Percentiles rank a stretch among this genome's conserved stretches.
Conservation (phyloP, 768 basidiomycete genomes). For the Hericium erinaceus region DNA sequence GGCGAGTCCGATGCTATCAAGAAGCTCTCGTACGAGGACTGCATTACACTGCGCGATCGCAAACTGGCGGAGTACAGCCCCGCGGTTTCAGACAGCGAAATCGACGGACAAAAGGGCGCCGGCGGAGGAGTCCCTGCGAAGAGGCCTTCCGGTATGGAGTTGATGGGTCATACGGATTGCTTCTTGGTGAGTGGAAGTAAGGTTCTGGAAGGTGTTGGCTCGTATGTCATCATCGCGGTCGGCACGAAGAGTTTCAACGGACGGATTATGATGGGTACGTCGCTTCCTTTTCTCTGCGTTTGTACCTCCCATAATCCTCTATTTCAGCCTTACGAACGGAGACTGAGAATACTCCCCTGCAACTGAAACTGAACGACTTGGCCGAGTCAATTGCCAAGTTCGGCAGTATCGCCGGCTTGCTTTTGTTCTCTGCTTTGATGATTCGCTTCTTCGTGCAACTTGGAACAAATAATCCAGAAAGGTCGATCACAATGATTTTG, state of each 20-base stretch:
- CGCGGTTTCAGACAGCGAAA: background rate
- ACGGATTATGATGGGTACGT: conserved; percentile 92
- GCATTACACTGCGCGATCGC: conserved; percentile 38
- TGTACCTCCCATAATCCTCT: background rate
- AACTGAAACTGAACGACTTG: conserved; percentile 86
- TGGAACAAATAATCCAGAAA: conserved; percentile 44
- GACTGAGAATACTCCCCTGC: conserved; percentile 84
- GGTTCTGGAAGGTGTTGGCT: conserved; percentile 89
- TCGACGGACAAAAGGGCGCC: conserved; percentile 20
- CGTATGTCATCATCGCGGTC: conserved; percentile 87
- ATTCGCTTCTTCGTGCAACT: conserved; percentile 94
- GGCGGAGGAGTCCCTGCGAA: conserved; percentile 16
- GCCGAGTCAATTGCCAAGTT: conserved; percentile 93
- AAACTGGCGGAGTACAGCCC: conserved; percentile 11
- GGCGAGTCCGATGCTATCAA: conserved; percentile 95
- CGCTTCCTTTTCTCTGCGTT: background rate
- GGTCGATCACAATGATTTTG: conserved; percentile 25
- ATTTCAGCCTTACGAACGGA: conserved; percentile 73
- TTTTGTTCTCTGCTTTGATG: conserved; percentile 79
- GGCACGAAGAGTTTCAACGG: conserved; percentile 93
- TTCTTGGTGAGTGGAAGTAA: conserved; percentile 89
- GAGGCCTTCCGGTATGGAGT: conserved; percentile 17
- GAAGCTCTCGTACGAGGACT: conserved; percentile 74
- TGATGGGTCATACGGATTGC: conserved; percentile 66
- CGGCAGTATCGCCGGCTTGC: conserved; percentile 71